Evolutionary conservation across 1,139 yeast species (phyloP).

Genomic region (Geotrichum restrictum): DNA sequence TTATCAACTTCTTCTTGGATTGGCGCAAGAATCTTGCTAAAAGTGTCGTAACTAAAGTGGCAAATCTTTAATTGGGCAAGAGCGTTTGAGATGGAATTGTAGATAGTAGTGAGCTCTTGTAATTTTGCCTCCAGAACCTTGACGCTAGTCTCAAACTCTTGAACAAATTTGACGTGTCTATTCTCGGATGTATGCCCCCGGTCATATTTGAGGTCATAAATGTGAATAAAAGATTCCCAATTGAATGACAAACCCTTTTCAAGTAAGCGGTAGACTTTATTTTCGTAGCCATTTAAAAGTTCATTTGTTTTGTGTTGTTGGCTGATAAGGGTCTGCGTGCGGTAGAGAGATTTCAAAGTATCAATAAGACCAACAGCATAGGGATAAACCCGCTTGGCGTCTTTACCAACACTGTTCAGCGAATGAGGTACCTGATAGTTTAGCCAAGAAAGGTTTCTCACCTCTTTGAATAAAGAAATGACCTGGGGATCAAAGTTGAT

Average conservation of each 20-base stretch:
- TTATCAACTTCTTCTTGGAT: slow-evolving; percentile 47
- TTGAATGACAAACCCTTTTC: slow-evolving; percentile 39
- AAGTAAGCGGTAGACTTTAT: slow-evolving; percentile 37
- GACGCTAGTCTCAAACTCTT: slow-evolving; percentile 43
- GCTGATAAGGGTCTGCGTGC: slow-evolving; percentile 30
- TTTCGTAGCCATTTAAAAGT: slow-evolving; percentile 45
- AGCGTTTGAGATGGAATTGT: slow-evolving; percentile 26
- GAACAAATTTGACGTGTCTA: slow-evolving; percentile 42
- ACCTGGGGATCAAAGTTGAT: slow-evolving; percentile 52
- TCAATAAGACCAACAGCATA: slow-evolving; percentile 56
- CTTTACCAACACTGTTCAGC: slow-evolving; percentile 45
- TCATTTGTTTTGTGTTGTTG: slow-evolving; percentile 43
- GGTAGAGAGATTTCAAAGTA: slow-evolving; percentile 40
- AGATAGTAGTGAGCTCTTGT: slow-evolving; percentile 30
- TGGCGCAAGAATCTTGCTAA: slow-evolving; percentile 31
- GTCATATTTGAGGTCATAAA: slow-evolving; percentile 42
- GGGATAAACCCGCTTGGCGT: slow-evolving; percentile 52
- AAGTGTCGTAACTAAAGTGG: slow-evolving; percentile 29
- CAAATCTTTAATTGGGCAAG: slow-evolving; percentile 38
- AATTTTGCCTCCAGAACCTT: slow-evolving; percentile 41
- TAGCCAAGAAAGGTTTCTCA: slow-evolving; percentile 49
- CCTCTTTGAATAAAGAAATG: slow-evolving; percentile 50
- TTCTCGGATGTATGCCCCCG: slow-evolving; percentile 39
- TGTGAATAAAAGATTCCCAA: slow-evolving; percentile 58
- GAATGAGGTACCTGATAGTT: slow-evolving; percentile 60